phyloP scores from a whole-genome alignment of 2,329 filamentous ascomycete species.

The Harringtonia lauricola region DNA sequence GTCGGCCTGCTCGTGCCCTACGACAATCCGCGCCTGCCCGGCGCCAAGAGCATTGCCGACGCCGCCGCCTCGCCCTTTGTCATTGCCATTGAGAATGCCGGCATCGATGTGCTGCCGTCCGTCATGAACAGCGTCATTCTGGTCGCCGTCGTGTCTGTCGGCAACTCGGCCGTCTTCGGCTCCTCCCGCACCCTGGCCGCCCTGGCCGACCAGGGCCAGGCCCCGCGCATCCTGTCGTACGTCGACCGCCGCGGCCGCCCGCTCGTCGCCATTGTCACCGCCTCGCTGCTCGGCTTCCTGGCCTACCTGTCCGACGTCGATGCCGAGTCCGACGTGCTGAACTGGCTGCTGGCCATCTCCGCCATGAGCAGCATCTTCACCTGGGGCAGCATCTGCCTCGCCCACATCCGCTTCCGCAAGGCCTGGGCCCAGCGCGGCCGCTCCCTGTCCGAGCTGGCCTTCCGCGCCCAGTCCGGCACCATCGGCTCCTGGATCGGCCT shows the following conservation, averaged over 20 bases:
- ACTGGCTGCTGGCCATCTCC: conserved; percentile 69
- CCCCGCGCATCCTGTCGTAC: conserved; percentile 66
- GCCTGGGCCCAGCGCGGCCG: conserved; percentile 66
- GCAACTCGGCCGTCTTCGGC: conserved; percentile 85
- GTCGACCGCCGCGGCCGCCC: conserved; percentile 76
- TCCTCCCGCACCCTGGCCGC: conserved; percentile 84
- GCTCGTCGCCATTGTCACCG: conserved; percentile 58
- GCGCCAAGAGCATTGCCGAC: conserved; percentile 45
- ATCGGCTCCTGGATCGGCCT: conserved; percentile 74
- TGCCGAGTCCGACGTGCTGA: conserved; percentile 52
- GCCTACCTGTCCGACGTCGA: conserved; percentile 62
- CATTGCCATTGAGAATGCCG: conserved; percentile 78
- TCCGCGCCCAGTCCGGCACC: conserved; percentile 68
- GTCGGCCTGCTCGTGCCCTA: conserved; percentile 77
- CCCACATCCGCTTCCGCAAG: conserved; percentile 80
- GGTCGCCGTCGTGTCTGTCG: conserved; percentile 79
- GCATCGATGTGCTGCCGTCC: conserved; percentile 69
- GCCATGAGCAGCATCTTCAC: conserved; percentile 67
- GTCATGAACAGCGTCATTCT: conserved; percentile 95
- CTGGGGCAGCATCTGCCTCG: conserved; percentile 77
- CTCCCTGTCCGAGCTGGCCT: conserved; percentile 67
- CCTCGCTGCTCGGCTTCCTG: conserved; percentile 60
- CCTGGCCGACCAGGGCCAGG: conserved; percentile 78
- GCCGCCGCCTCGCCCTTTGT: conserved; percentile 81
- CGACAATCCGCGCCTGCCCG: conserved; percentile 51